Conservation (phyloP, 495 filamentous ascomycete species). For the Penicillium coffeae region DNA sequence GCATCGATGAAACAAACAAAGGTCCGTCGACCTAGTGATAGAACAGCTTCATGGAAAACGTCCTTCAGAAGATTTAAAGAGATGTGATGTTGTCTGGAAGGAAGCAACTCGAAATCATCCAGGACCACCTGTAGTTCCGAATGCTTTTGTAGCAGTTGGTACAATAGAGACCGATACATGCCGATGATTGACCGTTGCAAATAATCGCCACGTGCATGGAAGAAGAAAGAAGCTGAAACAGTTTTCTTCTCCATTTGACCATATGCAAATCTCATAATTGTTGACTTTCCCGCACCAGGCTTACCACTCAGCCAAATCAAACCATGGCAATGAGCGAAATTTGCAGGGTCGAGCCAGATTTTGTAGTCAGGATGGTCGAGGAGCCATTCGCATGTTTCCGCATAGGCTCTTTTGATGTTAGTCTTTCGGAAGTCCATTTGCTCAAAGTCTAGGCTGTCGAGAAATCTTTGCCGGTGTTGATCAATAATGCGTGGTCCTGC, state of each 20-base stretch:
- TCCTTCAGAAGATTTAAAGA: conserved; percentile 18
- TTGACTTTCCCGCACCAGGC: conserved; percentile 54
- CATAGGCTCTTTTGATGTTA: conserved; percentile 23
- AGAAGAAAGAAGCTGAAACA: conserved; percentile 47
- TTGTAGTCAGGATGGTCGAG: conserved; percentile 34
- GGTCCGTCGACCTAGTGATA: conserved; percentile 13
- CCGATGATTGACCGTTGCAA: conserved; percentile 50
- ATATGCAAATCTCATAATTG: conserved; percentile 46
- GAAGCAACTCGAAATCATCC: conserved; percentile 13
- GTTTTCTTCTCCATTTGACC: conserved; percentile 13
- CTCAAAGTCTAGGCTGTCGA: conserved; percentile 28
- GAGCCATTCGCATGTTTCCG: conserved; percentile 50
- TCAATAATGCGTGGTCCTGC: conserved; percentile 8
- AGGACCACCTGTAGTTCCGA: conserved; percentile 25
- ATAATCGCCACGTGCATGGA: conserved; percentile 43
- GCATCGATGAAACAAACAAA: conserved; percentile 39
- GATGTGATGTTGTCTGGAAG: conserved; percentile 3
- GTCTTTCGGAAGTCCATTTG: conserved; percentile 23
- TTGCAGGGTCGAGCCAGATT: conserved; percentile 42
- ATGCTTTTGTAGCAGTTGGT: conserved; percentile 27
- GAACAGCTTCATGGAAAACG: conserved; percentile 16
- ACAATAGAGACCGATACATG: conserved; percentile 53
- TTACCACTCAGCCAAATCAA: conserved; percentile 59
- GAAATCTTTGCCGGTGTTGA: conserved; percentile 9
- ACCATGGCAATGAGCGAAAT: conserved; percentile 38